phyloP scores from a whole-genome alignment of 2,329 filamentous ascomycete species.

The Alternaria brassicae region DNA sequence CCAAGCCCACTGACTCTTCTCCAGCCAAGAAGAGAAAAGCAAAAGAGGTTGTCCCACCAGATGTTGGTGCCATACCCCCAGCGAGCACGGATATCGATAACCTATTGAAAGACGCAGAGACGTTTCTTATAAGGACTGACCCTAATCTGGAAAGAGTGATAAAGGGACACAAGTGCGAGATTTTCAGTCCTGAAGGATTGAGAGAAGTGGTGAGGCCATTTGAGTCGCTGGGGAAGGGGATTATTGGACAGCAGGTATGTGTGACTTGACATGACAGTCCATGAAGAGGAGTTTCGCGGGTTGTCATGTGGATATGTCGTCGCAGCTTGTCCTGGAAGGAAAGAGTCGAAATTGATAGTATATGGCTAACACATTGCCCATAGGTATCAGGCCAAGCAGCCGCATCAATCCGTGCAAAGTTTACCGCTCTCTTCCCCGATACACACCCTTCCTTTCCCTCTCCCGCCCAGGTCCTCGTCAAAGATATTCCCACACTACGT shows the following conservation, averaged over 20 bases:
- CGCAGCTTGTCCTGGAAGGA: not conserved
- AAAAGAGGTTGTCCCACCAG: slow-evolving; percentile 48
- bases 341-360: not conserved
- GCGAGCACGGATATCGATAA: slow-evolving; percentile 70
- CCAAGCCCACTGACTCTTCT: slow-evolving; percentile 35
- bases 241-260: slow-evolving; percentile 84
- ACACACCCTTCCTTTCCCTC: slow-evolving; percentile 68
- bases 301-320: too few species aligned
- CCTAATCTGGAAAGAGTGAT: slow-evolving; percentile 74
- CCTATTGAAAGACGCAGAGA: slow-evolving; percentile 76
- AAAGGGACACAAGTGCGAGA: slow-evolving; percentile 74
- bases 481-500: slow-evolving; percentile 70
- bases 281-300: not conserved
- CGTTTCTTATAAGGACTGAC: slow-evolving; percentile 76
- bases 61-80: slow-evolving; percentile 29
- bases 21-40: slow-evolving; percentile 55
- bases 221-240: slow-evolving; percentile 79
- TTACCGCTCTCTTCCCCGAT: slow-evolving; percentile 60
- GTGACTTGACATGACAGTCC: not conserved
- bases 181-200: slow-evolving; percentile 84
- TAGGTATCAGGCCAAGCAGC: slow-evolving; percentile 88
- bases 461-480: slow-evolving; percentile 73
- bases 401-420: slow-evolving; percentile 81
- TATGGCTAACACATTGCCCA: not conserved
- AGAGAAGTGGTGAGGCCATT: slow-evolving; percentile 89